Percentiles rank a stretch among this genome's conserved stretches.
Conservation (phyloP, 805 yeast species). For the Saturnispora quitensis region DNA sequence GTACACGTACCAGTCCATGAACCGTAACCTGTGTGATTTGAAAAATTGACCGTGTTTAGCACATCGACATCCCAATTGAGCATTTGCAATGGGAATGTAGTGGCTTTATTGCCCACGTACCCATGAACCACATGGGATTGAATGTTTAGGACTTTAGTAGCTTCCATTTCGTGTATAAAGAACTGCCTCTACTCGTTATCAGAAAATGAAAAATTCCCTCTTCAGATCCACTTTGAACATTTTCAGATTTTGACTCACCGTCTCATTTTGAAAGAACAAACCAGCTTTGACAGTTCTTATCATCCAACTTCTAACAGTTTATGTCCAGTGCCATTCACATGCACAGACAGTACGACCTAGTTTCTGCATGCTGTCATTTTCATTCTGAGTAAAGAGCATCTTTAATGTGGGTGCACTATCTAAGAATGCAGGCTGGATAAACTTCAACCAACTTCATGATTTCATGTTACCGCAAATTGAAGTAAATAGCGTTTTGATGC, state of each 20-base stretch:
- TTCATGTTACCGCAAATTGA: too few relatives aligned
- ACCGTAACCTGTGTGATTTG: constrained; percentile 69
- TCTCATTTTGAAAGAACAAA: not conserved
- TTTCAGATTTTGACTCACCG: not conserved
- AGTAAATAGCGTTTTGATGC: too few relatives aligned
- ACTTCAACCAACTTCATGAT: too few relatives aligned
- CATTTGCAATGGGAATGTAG: constrained; percentile 54
- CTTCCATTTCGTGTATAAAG: not conserved
- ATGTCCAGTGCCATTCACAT: too few relatives aligned
- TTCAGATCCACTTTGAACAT: not conserved
- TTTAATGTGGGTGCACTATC: too few relatives aligned
- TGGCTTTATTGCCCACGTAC: constrained; percentile 61
- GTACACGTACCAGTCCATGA: constrained; percentile 40
- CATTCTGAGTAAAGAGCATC: too few relatives aligned
- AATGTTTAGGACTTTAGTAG: constrained; percentile 34
- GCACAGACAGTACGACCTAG: too few relatives aligned
- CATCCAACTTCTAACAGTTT: too few relatives aligned
- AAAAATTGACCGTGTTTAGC: constrained; percentile 54
- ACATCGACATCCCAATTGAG: constrained; percentile 66
- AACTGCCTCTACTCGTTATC: not conserved
- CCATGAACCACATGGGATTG: constrained; percentile 72
- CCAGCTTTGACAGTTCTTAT: not conserved
- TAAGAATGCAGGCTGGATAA: too few relatives aligned
- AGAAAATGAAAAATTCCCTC: not conserved
- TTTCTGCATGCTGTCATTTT: too few relatives aligned